These are phyloP conservation scores for Suillus discolor DNA, from an alignment of 768 basidiomycete genomes.

Conservation along the genomic window DNA sequence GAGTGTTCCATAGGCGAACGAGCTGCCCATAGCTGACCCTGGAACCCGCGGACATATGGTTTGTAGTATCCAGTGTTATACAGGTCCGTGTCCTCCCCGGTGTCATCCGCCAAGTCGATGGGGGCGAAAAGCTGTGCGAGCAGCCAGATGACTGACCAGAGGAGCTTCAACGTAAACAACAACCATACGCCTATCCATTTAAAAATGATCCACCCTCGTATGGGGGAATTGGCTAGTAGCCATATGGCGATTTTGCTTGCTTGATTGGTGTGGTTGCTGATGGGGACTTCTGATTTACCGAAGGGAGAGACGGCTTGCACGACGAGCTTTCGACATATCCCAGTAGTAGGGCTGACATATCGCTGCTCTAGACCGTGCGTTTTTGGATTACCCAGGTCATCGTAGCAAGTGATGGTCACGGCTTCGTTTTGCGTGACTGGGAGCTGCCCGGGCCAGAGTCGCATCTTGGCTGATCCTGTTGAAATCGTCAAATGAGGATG, in stretches of 20 bases:
- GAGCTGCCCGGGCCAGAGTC: not conserved
- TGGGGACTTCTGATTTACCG: not conserved
- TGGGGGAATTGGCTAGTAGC: conserved; percentile 14
- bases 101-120: not conserved
- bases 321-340: conserved; percentile 15
- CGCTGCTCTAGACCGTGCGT: conserved; percentile 17
- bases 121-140: not conserved
- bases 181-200: conserved; percentile 15
- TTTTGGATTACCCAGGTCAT: conserved; percentile 1
- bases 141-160: conserved; percentile 15
- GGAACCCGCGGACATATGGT: conserved; percentile 14
- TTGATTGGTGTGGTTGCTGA: conserved; percentile 7
- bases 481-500: not conserved
- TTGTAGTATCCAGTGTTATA: conserved; percentile 12
- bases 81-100: not conserved
- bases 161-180: conserved; percentile 11
- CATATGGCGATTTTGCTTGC: conserved; percentile 17
- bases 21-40: conserved; percentile 23
- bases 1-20: conserved; percentile 23
- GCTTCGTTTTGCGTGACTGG: not conserved
- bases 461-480: not conserved
- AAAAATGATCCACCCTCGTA: not conserved
- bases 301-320: conserved; percentile 17
- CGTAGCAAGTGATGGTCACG: conserved; percentile 5
- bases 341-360: conserved; percentile 21